A percentile compares a stretch with the other conserved stretches of the same genome.
phyloP scores from a whole-genome alignment of 306 rosid species.

The Sechiopsis laciniata region DNA sequence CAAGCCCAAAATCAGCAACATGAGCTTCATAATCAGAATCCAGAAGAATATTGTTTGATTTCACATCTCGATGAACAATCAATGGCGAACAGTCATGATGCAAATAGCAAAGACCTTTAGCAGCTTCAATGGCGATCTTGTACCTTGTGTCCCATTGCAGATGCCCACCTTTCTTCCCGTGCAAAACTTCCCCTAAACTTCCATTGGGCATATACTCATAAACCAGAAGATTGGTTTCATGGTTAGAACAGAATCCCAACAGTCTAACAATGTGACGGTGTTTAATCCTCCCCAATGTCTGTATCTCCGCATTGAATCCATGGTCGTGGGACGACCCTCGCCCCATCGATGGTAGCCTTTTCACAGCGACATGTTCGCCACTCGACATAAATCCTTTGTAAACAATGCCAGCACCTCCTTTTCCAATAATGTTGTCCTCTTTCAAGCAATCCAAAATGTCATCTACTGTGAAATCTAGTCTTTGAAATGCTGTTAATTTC shows the following conservation, averaged over 20 bases:
- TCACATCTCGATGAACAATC: slow-evolving; percentile 86
- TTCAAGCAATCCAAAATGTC: slow-evolving; percentile 82
- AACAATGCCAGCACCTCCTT: slow-evolving; percentile 99
- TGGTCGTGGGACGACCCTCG: slow-evolving; percentile 93
- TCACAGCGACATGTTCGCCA: slow-evolving; percentile 79
- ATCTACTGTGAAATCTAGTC: slow-evolving; percentile 81
- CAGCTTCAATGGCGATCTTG: slow-evolving; percentile 86
- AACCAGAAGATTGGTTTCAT: slow-evolving; percentile 88
- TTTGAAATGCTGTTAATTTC: slow-evolving; percentile 87
- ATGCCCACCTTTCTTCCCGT: slow-evolving; percentile 96
- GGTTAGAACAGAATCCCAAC: slow-evolving; percentile 90
- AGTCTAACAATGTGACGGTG: slow-evolving; percentile 89
- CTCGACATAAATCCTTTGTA: slow-evolving; percentile 76
- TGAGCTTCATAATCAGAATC: slow-evolving; percentile 85
- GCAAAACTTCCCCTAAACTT: slow-evolving; percentile 91
- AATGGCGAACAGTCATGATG: slow-evolving; percentile 96
- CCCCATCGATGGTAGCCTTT: slow-evolving; percentile 84
- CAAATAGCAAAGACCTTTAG: slow-evolving; percentile 92
- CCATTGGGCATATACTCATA: slow-evolving; percentile 98
- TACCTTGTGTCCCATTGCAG: slow-evolving; percentile 85
- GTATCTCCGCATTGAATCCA: slow-evolving; percentile 96
- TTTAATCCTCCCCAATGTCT: slow-evolving; percentile 79
- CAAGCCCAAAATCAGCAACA: slow-evolving; percentile 98
- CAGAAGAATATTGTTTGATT: slow-evolving; percentile 91
- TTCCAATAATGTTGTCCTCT: slow-evolving; percentile 90